Conservation (phyloP, 192 early-diverging fungal species). For the Coemansia erecta region DNA sequence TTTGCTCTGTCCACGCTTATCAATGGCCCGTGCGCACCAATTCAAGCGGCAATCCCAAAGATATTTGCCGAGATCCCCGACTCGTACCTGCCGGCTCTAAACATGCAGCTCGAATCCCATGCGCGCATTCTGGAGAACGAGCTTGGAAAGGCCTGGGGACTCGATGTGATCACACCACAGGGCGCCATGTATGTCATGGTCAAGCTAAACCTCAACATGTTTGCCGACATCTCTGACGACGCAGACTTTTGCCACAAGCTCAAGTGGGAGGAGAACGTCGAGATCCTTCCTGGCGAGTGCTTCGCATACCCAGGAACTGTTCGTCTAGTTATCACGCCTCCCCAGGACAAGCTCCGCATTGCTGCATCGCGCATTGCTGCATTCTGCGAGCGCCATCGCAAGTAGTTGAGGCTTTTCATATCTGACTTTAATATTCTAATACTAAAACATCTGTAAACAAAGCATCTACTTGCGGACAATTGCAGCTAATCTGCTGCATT, state of each 20-base stretch:
- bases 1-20: slow-evolving; percentile 73
- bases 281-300: slow-evolving; percentile 81
- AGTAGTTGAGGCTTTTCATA: slow-evolving; percentile 14
- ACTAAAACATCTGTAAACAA: no score
- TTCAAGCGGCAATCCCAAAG: slow-evolving; percentile 76
- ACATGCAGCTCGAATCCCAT: slow-evolving; percentile 67
- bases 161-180: slow-evolving; percentile 77
- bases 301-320: slow-evolving; percentile 80
- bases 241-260: slow-evolving; percentile 81
- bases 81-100: slow-evolving; percentile 66
- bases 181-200: slow-evolving; percentile 95
- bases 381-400: slow-evolving; percentile 75
- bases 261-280: slow-evolving; percentile 77
- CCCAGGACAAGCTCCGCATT: slow-evolving; percentile 66
- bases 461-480: no score
- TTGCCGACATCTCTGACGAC: slow-evolving; percentile 73
- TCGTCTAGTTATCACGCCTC: slow-evolving; percentile 80
- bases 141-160: slow-evolving; percentile 65
- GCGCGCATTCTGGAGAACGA: slow-evolving; percentile 63
- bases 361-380: slow-evolving; percentile 74
- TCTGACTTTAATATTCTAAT: no score
- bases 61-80: slow-evolving; percentile 72
- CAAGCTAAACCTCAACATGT: slow-evolving; percentile 63
- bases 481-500: no score
- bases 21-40: slow-evolving; percentile 74